Base-by-base conservation (phyloP, 495 filamentous ascomycete species). In the Evansstolkia leycettana region DNA sequence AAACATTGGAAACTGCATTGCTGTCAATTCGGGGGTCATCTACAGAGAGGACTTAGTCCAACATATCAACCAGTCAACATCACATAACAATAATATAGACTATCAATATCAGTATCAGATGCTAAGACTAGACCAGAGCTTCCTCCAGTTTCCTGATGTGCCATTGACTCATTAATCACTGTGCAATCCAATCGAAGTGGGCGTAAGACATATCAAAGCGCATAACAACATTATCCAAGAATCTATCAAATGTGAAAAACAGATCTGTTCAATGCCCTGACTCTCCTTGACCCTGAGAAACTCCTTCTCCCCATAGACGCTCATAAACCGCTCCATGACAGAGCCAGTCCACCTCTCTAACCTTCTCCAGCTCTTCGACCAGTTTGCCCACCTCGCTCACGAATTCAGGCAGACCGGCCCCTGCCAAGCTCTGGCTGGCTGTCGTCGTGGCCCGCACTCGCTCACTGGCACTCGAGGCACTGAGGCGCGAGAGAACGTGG, bases 281-380 rank as follows among this genome's bases (percentile, higher is more conserved):
- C 25, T n/a, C 23, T 10, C 10, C 19, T 6, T 28, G 34, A 5
- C 12, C 24, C n/a, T 43, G 16, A 17, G 41, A 34, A 43, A 44
- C 34, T 6, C 55, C 52, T 48, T 64, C 60, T 17, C 46, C 52
- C 31, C 55, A 52, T 23, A 94, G 61, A 24, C 62, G 58, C 55
- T 92, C 84, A 71, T 93, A 95, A 71, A 86, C 86, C 38, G 54
- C 37, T 17, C 74, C 75, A 61, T 95, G 92, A 28, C 77, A 74
- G 34, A 73, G 68, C 52, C 84, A 76, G 55, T 96, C 89, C 23
- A 94, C 80, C 28, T 70, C 70, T 8, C 79, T 75, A 16, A 94
- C 75, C 48, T 72, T 75, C 38, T 70, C 69, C 43, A 93, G 53
- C 58, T 82, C 78, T 10, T 94, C 88, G 10, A 86, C 81, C 42